Base-by-base conservation (phyloP, 192 early-diverging fungal genomes). In the Coemansia reversa region DNA sequence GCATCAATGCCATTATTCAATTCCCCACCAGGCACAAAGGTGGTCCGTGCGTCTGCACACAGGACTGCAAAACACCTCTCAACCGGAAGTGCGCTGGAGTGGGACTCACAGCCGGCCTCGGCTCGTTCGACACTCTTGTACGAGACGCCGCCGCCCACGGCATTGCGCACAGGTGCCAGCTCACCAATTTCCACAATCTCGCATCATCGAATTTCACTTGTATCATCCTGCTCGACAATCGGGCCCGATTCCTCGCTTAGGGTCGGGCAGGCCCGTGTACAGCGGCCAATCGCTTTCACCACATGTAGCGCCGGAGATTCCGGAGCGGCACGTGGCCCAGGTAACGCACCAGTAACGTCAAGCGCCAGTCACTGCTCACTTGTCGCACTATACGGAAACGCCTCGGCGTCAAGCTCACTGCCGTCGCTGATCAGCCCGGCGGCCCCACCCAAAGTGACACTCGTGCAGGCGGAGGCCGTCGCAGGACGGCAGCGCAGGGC, bases 211-310 rank as follows among this genome's bases (percentile, higher is more conserved):
- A 64, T 65, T 20, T 80, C 77, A 22, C 49, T 74, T 35, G 68
- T 80, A 22, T 79, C 76, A 9, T 71, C 77, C 19, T 80, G 77
- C 68, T 80, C 77, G 14, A 80, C 77, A 0, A 66, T 80, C 30
- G 77, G 67, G 12, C 66, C 72, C 0, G 72, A 70, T 27, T 50
- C 77, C 18, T 63, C 64, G 14, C 48, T 48, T 42, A 54, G 57
- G 32, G 12, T 42, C 20, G 55, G 64, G 1, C 54, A 49, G 14
- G 51, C 45, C 16, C 63, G 61, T 18, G 33, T 28, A 9, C 76
- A 67, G 22, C 63, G 67, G 4, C 66, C 67, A 3, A 42, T 64
- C 5, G 42, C 60, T 5, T 79, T 73, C 62, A 16, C 63, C 57
- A 12, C 30, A 39, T 22, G 57, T 24, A 20, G 27, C 54, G 27